Conservation (phyloP, 371 early-diverging fungal genomes). For the Haplosporangium sp. region DNA sequence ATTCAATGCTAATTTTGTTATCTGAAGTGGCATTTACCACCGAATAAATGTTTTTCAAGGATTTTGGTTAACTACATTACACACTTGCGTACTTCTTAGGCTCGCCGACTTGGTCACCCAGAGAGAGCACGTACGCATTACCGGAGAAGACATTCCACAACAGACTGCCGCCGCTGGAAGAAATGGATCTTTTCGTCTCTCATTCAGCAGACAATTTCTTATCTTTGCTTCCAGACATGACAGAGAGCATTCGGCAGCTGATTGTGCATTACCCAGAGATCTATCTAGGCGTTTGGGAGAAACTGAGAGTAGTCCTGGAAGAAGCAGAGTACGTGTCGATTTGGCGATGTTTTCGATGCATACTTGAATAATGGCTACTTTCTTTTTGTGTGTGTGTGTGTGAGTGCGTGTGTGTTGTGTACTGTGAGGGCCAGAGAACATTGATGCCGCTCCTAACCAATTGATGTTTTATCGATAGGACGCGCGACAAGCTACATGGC, state of each 20-base stretch:
- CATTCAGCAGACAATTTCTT: slow-evolving; percentile 44
- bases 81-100: slow-evolving; percentile 2
- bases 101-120: slow-evolving; percentile 44
- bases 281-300: slow-evolving; percentile 44
- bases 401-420: too few relatives aligned
- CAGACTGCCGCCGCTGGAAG: slow-evolving; percentile 42
- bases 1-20: neutral
- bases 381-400: neutral
- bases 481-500: slow-evolving; percentile 46
- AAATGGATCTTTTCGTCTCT: slow-evolving; percentile 45
- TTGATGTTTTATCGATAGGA: slow-evolving; percentile 7
- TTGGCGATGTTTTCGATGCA: neutral
- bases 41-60: neutral
- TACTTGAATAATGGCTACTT: neutral
- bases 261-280: slow-evolving; percentile 42
- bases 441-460: neutral
- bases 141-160: slow-evolving; percentile 30
- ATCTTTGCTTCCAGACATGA: slow-evolving; percentile 49
- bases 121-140: slow-evolving; percentile 21
- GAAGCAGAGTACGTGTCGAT: slow-evolving; percentile 42
- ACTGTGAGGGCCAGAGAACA: too few relatives aligned
- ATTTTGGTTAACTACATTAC: neutral
- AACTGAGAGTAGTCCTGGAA: slow-evolving; percentile 32
- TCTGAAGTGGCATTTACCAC: neutral
- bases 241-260: slow-evolving; percentile 43